phyloP scores from a whole-genome alignment of 2,329 filamentous ascomycete species.

The Botrytis fabae region DNA sequence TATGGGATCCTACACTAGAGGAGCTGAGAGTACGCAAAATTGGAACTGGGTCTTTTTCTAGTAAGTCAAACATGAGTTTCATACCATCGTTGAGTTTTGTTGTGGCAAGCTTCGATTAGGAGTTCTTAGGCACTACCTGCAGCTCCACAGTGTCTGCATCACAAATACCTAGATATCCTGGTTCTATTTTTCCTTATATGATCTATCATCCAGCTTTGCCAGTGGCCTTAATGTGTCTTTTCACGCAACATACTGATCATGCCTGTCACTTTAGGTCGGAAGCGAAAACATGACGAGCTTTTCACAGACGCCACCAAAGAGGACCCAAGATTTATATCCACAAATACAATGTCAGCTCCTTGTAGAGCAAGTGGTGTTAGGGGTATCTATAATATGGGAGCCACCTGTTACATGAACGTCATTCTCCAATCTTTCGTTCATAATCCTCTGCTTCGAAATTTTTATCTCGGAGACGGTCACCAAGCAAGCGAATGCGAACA shows the following conservation, averaged over 20 bases:
- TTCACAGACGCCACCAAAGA: conserved; percentile 65
- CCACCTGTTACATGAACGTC: conserved; percentile 97
- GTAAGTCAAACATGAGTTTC: conserved; percentile 45
- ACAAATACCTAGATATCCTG: background rate
- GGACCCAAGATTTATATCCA: conserved; percentile 73
- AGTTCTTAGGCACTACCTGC: background rate
- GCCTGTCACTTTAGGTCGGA: conserved; percentile 53
- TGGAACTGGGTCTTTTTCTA: conserved; percentile 64
- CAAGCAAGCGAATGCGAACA: conserved; percentile 70
- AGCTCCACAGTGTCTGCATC: background rate
- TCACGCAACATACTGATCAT: conserved; percentile 14
- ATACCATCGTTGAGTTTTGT: background rate
- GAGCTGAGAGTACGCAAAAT: conserved; percentile 71
- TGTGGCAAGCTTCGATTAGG: background rate
- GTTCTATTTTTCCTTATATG: background rate
- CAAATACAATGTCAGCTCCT: conserved; percentile 75
- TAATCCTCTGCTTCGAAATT: conserved; percentile 88
- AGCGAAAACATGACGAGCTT: conserved; percentile 74
- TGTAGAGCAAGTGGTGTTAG: conserved; percentile 86
- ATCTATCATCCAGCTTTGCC: background rate
- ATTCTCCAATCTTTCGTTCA: conserved; percentile 92
- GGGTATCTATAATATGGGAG: conserved; percentile 96
- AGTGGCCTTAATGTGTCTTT: background rate
- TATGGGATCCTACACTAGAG: conserved; percentile 80
- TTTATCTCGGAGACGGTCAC: conserved; percentile 89